phyloP scores from a whole-genome alignment of 805 yeast species.

The Maudiozyma serrabonitensis region DNA sequence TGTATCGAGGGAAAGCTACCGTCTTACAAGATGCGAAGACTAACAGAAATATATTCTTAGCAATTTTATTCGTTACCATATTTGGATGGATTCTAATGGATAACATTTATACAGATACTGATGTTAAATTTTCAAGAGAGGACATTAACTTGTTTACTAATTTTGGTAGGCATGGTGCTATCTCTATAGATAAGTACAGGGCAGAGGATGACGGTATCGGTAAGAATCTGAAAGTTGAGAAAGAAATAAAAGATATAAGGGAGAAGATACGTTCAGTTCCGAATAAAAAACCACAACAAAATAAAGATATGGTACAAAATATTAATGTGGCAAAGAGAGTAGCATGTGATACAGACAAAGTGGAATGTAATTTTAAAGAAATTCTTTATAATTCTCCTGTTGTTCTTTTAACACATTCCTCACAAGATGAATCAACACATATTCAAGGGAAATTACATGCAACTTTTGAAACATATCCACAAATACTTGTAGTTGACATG shows the following conservation, averaged over 20 bases:
- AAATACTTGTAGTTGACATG: conserved; percentile 62
- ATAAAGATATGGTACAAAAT: not conserved
- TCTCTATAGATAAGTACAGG: not conserved
- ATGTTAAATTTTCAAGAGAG: not conserved
- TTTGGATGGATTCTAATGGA: too few species aligned
- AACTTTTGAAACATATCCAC: conserved; percentile 60
- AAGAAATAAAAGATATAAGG: conserved; percentile 1
- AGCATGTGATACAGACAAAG: not conserved
- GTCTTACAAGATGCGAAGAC: too few species aligned
- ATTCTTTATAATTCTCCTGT: conserved; percentile 54
- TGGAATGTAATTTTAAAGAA: conserved; percentile 29
- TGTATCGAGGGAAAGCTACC: too few species aligned
- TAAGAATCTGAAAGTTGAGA: conserved; percentile 2
- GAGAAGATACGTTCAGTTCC: not conserved
- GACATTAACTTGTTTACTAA: not conserved
- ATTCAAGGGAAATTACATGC: conserved; percentile 52
- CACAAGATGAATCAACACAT: conserved; percentile 60
- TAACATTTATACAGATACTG: not conserved
- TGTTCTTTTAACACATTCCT: conserved; percentile 37
- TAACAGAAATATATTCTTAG: too few species aligned
- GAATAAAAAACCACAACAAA: not conserved
- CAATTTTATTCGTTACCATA: too few species aligned
- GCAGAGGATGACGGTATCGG: not conserved
- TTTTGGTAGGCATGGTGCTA: conserved; percentile 42
- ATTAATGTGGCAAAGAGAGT: not conserved